Conservation (phyloP, 192 early-diverging fungal genomes). For the Gonapodya sp. region DNA sequence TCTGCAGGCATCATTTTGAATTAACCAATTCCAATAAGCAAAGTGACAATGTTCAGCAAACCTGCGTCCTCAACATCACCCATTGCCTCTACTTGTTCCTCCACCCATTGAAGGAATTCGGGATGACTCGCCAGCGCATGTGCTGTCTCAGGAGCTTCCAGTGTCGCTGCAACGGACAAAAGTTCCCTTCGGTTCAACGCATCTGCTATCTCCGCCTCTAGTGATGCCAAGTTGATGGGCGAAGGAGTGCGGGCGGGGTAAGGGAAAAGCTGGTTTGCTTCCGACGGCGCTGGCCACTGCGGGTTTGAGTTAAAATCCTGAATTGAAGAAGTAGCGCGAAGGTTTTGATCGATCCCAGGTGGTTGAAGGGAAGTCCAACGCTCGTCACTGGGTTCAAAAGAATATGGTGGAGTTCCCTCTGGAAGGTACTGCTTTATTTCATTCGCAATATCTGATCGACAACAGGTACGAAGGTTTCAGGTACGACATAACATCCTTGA, state of each 20-base stretch:
- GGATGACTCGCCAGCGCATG: not conserved
- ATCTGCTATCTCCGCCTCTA: not conserved
- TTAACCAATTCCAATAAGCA: too few relatives aligned
- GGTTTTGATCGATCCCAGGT: not conserved
- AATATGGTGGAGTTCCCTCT: not conserved
- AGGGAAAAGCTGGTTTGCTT: not conserved
- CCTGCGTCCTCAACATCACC: not conserved
- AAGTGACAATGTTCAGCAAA: too few relatives aligned
- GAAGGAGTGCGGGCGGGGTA: not conserved
- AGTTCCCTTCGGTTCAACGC: not conserved
- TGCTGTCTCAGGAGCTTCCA: not conserved
- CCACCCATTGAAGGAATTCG: not conserved
- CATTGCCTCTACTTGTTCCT: not conserved
- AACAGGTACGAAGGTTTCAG: too few relatives aligned
- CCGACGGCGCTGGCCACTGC: not conserved
- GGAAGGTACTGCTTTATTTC: not conserved
- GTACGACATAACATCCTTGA: not conserved
- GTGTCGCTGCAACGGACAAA: not conserved
- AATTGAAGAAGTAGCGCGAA: too few relatives aligned
- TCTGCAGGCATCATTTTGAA: too few relatives aligned
- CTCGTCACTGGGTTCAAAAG: not conserved
- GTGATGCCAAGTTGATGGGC: not conserved
- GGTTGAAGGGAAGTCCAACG: not conserved
- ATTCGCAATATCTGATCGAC: not conserved
- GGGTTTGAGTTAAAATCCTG: too few relatives aligned